Base-by-base conservation (phyloP, 495 filamentous ascomycete species). In the Daldinia grandis region DNA sequence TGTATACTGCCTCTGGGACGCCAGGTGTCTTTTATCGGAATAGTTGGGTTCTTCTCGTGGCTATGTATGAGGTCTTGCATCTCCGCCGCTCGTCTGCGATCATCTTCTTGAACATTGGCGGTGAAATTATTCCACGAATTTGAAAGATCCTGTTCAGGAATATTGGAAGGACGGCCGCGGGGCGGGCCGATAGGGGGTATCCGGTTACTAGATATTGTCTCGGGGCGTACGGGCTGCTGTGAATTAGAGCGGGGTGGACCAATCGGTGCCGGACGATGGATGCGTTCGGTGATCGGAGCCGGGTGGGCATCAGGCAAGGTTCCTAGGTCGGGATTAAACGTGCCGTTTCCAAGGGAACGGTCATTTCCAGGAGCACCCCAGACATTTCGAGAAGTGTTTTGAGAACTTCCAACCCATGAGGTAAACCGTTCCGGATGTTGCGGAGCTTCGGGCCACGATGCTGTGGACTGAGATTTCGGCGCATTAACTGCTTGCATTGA, bases 341-440 rank as follows among this genome's bases (percentile, higher is more conserved):
- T 91, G n/a, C 92, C 92, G 71, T 94, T 94, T 2, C 92, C 92
- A 24, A 94, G 82, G 21, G 86, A 87, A 62, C 87, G 87, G 70
- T 92, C 87, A 73, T 86, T 90, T 53, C 84, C 88, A 7, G 91
- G 84, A n/a, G 89, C 87, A 35, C 90, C 91, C 92, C 92, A 94
- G 5, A 91, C 87, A 72, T 91, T 93, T 55, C 86, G 82, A 27
- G 86, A 79, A 1, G 83, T 27, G 5, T 79, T 70, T 49, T 82
- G 81, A 17, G 69, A 66, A 15, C 73, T 72, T 68, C 76, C 74
- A 19, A 74, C 67, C 68, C 76, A 79, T 6, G 77, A 66, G 10
- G 76, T 58, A 54, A 78, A 80, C 4, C 81, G 76, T 7, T 82
- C 81, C 3, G 76, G 61, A 17, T 75, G 78, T n/a, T 69, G 72